These are phyloP conservation scores for Cichorium intybus DNA, from an alignment of 140 eudicot species.

Conservation along the genomic window DNA sequence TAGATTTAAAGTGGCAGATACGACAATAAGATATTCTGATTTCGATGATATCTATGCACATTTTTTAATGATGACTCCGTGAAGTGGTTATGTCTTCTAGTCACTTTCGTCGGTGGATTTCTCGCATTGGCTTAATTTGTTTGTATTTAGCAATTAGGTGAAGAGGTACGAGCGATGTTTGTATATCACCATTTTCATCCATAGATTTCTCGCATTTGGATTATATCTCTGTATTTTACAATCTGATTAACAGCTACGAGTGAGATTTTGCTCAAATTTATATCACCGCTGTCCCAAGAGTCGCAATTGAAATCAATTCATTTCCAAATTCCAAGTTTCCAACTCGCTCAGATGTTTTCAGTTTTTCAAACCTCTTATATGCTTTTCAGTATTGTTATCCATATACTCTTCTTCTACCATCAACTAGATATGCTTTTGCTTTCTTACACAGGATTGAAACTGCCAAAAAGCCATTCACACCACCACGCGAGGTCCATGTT, in stretches of 20 bases:
- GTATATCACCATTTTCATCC: neutral
- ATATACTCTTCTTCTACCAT: no score
- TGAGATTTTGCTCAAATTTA: neutral
- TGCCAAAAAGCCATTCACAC: conserved; percentile 51
- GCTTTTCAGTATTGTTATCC: neutral
- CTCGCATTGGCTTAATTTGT: conserved; percentile 18
- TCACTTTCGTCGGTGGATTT: conserved; percentile 3
- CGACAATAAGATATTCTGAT: conserved; percentile 13
- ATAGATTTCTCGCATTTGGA: conserved; percentile 17
- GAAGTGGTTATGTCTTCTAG: neutral
- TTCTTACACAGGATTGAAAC: conserved; percentile 46
- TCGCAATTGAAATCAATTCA: neutral
- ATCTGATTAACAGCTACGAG: neutral
- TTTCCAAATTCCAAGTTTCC: conserved; percentile 6
- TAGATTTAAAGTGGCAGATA: neutral
- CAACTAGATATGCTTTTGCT: no score
- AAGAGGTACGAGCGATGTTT: neutral
- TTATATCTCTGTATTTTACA: conserved; percentile 20
- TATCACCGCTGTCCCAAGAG: neutral
- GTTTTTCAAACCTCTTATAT: neutral
- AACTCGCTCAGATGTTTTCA: neutral
- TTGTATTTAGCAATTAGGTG: conserved; percentile 15
- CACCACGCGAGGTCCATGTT: conserved; percentile 69
- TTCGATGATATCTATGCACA: conserved; percentile 8
- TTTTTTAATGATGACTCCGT: neutral